Evolutionary conservation across 129 eudicot species (phyloP).

Genomic region (Logfia minima): DNA sequence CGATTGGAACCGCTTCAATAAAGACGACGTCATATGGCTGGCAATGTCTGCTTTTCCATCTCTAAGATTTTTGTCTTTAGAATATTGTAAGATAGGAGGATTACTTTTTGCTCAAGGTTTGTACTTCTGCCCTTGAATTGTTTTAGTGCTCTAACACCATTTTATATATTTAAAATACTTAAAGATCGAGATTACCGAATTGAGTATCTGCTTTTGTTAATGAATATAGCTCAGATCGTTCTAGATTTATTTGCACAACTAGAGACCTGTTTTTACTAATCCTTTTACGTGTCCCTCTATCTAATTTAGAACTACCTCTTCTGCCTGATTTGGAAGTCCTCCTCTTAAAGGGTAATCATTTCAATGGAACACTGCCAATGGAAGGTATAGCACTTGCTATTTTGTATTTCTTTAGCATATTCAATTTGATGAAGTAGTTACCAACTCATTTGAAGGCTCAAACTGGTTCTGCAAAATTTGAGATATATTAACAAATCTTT

Average conservation of each 20-base stretch:
- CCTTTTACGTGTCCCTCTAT: neutral
- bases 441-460: too few relatives aligned
- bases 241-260: too few relatives aligned
- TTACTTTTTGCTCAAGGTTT: neutral
- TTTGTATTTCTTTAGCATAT: too few relatives aligned
- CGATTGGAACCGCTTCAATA: neutral
- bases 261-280: too few relatives aligned
- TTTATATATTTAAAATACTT: too few relatives aligned
- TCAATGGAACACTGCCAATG: neutral
- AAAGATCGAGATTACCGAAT: constrained; percentile 56
- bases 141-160: neutral
- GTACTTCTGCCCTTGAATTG: neutral
- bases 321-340: too few relatives aligned
- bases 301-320: neutral
- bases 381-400: neutral
- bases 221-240: too few relatives aligned
- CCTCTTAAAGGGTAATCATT: neutral
- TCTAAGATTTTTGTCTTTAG: neutral
- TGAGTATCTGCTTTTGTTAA: neutral
- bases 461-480: too few relatives aligned
- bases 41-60: constrained; percentile 1
- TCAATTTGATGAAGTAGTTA: too few relatives aligned
- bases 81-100: neutral
- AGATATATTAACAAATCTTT: too few relatives aligned
- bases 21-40: neutral